These are phyloP conservation scores for Mycosphaerella arachidis DNA, from an alignment of 2,329 filamentous ascomycete species.

Conservation along the genomic window DNA sequence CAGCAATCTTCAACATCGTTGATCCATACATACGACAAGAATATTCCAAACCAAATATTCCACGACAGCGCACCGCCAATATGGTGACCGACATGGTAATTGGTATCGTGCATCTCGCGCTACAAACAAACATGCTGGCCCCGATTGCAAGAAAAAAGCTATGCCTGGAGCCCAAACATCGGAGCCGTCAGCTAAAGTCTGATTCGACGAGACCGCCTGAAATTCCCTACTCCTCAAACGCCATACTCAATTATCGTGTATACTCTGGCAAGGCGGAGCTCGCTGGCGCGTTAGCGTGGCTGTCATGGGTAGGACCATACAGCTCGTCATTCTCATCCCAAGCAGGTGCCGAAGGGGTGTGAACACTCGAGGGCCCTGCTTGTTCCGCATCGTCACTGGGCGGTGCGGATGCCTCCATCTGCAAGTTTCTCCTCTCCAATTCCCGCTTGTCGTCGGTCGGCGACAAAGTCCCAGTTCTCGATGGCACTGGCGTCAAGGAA, in stretches of 20 bases:
- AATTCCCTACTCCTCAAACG: constrained; percentile 3
- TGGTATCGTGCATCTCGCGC: background rate
- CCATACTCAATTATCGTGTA: constrained; percentile 14
- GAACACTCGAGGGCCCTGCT: constrained; percentile 5
- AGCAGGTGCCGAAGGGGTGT: constrained; percentile 11
- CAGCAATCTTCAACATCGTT: background rate
- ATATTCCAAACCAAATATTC: background rate
- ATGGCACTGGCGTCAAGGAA: background rate
- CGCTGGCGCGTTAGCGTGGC: constrained; percentile 10
- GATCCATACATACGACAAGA: background rate
- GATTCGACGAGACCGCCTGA: background rate
- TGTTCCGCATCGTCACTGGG: constrained; percentile 13
- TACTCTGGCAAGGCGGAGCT: constrained; percentile 16
- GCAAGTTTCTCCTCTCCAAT: constrained; percentile 51
- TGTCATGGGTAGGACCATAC: constrained; percentile 10
- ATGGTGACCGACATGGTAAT: background rate
- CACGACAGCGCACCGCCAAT: background rate
- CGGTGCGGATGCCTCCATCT: constrained; percentile 41
- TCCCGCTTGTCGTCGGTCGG: constrained; percentile 73
- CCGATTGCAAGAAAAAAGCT: background rate
- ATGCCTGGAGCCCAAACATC: background rate
- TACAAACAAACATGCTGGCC: background rate
- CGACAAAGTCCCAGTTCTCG: background rate
- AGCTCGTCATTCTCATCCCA: constrained; percentile 15
- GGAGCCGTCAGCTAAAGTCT: too few relatives aligned